These are phyloP conservation scores for Boehmeria nivea DNA, from an alignment of 306 rosid genomes.

Conservation along the genomic window DNA sequence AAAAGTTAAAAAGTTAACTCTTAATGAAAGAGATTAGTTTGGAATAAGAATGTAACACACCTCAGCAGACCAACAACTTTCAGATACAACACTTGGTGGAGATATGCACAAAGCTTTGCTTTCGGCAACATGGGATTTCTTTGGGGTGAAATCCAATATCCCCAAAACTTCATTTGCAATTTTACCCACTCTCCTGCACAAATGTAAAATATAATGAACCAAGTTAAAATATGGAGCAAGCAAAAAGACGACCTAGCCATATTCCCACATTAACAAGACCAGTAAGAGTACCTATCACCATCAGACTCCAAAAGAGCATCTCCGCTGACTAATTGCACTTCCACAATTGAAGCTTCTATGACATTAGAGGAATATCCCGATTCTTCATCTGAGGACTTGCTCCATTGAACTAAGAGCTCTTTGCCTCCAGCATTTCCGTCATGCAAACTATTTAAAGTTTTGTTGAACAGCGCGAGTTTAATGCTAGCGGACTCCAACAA, in stretches of 20 bases:
- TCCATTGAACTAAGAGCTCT: conserved; percentile 33
- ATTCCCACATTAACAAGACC: background rate
- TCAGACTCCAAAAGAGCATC: conserved; percentile 18
- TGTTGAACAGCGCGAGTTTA: background rate
- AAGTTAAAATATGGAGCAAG: background rate
- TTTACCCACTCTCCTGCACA: background rate
- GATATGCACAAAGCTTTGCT: background rate
- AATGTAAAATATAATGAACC: background rate
- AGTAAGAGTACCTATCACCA: background rate
- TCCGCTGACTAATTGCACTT: conserved; percentile 28
- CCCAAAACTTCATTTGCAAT: background rate
- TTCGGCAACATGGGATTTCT: conserved; percentile 3
- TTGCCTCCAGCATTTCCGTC: conserved; percentile 24
- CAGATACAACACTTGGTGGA: conserved; percentile 1
- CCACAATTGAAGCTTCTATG: conserved; percentile 27
- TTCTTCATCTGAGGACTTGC: conserved; percentile 31
- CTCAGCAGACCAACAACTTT: background rate
- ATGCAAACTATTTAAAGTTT: conserved; percentile 11
- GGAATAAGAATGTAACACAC: background rate
- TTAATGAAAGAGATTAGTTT: background rate
- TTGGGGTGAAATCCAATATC: background rate
- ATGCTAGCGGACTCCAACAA: background rate
- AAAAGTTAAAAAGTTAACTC: no score
- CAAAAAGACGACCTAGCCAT: background rate
- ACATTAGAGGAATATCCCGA: conserved; percentile 36